Conservation (phyloP, 2,329 filamentous ascomycete genomes). For the Grosmannia penicillata region DNA sequence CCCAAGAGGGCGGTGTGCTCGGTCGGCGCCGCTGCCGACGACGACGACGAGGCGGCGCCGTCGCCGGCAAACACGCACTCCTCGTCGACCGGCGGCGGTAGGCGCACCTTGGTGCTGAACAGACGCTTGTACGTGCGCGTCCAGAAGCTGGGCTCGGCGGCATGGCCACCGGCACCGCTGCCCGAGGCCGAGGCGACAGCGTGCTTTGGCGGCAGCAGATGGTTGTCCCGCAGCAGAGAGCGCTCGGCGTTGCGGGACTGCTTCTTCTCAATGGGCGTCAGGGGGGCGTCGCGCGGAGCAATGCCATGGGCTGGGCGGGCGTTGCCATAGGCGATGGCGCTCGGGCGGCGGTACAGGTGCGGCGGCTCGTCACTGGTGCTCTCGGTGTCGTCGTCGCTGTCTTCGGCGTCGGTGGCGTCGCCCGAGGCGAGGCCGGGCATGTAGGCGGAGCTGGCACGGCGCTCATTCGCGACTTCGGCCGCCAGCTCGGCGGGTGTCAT, state of each 20-base stretch:
- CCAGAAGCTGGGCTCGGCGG: slow-evolving; percentile 15
- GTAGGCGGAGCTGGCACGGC: neutral
- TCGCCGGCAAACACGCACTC: slow-evolving; percentile 51
- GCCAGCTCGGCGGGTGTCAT: slow-evolving; percentile 41
- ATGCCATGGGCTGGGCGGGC: slow-evolving; percentile 56
- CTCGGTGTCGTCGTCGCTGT: slow-evolving; percentile 17
- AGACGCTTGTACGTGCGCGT: slow-evolving; percentile 24
- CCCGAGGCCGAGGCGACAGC: slow-evolving; percentile 12
- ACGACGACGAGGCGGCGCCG: slow-evolving; percentile 43
- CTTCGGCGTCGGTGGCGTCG: slow-evolving; percentile 5
- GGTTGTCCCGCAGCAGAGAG: slow-evolving; percentile 49
- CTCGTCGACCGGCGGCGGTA: slow-evolving; percentile 21
- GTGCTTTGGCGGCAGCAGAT: slow-evolving; percentile 49
- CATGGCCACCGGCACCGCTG: slow-evolving; percentile 11
- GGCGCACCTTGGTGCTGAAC: slow-evolving; percentile 42
- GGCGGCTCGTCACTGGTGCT: slow-evolving; percentile 21
- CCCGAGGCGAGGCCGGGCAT: neutral
- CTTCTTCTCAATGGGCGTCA: slow-evolving; percentile 39
- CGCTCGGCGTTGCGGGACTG: slow-evolving; percentile 42
- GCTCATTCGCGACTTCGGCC: slow-evolving; percentile 4
- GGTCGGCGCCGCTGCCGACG: slow-evolving; percentile 17
- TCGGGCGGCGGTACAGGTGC: slow-evolving; percentile 58
- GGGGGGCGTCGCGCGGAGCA: slow-evolving; percentile 26
- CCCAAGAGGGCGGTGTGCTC: slow-evolving; percentile 22
- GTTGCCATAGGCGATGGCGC: slow-evolving; percentile 59